A percentile compares a stretch with the other conserved stretches of the same genome.
Evolutionary conservation across 768 basidiomycete species (phyloP).

Genomic region (Wakefieldia striispora): DNA sequence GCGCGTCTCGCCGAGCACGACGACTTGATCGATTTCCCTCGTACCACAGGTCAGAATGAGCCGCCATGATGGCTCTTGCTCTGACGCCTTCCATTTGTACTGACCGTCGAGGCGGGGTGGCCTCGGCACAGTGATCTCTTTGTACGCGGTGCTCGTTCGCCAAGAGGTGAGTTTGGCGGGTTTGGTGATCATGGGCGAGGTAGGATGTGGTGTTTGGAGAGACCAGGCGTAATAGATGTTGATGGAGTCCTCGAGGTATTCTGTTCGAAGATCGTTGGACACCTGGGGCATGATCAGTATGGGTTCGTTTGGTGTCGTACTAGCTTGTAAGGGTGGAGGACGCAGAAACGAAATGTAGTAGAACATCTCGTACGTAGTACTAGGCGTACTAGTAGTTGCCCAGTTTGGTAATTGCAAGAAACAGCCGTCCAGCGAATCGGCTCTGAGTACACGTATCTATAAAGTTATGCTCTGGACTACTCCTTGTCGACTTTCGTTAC

Average conservation of each 20-base stretch:
- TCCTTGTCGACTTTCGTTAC: slow-evolving; percentile 18
- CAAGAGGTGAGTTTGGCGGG: slow-evolving; percentile 73
- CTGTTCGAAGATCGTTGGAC: slow-evolving; percentile 87
- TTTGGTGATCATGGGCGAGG: slow-evolving; percentile 33
- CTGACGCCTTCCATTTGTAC: slow-evolving; percentile 26
- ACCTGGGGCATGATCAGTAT: slow-evolving; percentile 80
- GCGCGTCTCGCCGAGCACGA: slow-evolving; percentile 42
- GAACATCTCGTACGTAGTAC: slow-evolving; percentile 46
- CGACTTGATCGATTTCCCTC: slow-evolving; percentile 24
- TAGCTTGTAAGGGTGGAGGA: slow-evolving; percentile 64
- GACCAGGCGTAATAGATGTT: slow-evolving; percentile 76
- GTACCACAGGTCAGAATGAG: slow-evolving; percentile 54
- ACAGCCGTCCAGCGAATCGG: slow-evolving; percentile 24
- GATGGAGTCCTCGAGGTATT: slow-evolving; percentile 49
- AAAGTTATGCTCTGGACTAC: slow-evolving; percentile 21
- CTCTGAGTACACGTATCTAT: slow-evolving; percentile 27
- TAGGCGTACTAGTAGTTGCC: background rate
- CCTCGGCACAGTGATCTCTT: slow-evolving; percentile 63
- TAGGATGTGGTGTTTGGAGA: slow-evolving; percentile 22
- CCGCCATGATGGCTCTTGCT: slow-evolving; percentile 54
- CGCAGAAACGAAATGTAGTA: slow-evolving; percentile 89
- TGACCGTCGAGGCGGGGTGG: slow-evolving; percentile 42
- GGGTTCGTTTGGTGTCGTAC: slow-evolving; percentile 33
- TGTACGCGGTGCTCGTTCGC: slow-evolving; percentile 67
- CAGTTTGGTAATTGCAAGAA: slow-evolving; percentile 1